Conservation (phyloP, 2,329 filamentous ascomycete genomes). For the Harringtonia aguacate region DNA sequence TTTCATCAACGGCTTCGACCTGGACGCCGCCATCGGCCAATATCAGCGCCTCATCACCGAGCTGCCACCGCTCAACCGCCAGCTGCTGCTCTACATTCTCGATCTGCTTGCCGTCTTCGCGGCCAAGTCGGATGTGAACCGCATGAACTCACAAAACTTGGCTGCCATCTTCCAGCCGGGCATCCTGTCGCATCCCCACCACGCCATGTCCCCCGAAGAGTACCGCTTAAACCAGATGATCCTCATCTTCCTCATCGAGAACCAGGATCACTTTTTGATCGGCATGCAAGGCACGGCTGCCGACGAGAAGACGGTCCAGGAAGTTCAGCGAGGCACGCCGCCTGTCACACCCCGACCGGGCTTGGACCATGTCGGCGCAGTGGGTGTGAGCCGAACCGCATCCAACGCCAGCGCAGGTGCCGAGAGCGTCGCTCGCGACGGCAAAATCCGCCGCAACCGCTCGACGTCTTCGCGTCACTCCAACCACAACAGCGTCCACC, state of each 20-base stretch:
- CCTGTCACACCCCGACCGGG: constrained; percentile 28
- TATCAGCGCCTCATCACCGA: constrained; percentile 92
- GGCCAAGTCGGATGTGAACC: constrained; percentile 90
- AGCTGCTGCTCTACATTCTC: constrained; percentile 88
- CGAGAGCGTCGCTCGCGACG: constrained; percentile 75
- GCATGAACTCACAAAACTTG: constrained; percentile 89
- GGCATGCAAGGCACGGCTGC: constrained; percentile 98
- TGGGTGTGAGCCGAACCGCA: constrained; percentile 58
- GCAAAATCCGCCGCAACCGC: constrained; percentile 72
- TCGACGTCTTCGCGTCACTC: constrained; percentile 81
- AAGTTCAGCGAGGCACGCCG: constrained; percentile 59
- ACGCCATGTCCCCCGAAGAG: constrained; percentile 91
- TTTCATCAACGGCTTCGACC: constrained; percentile 63
- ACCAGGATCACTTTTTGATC: constrained; percentile 96
- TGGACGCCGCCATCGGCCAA: constrained; percentile 62
- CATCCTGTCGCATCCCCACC: constrained; percentile 83
- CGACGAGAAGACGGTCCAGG: constrained; percentile 63
- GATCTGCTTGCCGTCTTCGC: constrained; percentile 94
- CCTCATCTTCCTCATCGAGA: constrained; percentile 94
- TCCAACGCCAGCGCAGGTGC: constrained; percentile 85
- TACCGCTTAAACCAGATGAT: constrained; percentile 95
- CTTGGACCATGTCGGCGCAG: constrained; percentile 37
- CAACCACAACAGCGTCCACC: constrained; percentile 21
- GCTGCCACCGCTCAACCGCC: constrained; percentile 82
- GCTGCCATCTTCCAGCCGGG: constrained; percentile 97